Evolutionary conservation across 495 filamentous ascomycete species (phyloP).

Genomic region (Aspergillus nidulans): DNA sequence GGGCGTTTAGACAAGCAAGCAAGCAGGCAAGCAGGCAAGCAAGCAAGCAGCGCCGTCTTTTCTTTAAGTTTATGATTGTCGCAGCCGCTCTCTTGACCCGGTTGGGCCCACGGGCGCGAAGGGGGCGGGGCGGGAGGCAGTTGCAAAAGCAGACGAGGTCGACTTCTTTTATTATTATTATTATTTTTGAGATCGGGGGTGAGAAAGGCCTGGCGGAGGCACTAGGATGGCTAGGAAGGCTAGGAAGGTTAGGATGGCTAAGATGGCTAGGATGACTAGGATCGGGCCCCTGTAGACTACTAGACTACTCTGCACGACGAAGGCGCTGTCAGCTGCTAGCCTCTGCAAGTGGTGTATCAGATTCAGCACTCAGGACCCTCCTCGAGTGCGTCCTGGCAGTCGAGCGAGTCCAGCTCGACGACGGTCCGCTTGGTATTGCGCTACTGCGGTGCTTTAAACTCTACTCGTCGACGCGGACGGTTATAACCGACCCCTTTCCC

Average conservation of each 20-base stretch:
- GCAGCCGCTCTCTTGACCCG: conserved; percentile 25
- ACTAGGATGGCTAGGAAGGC: background rate
- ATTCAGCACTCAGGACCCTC: background rate
- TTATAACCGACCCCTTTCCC: background rate
- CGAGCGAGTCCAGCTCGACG: background rate
- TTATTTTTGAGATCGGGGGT: conserved; percentile 8
- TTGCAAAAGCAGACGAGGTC: background rate
- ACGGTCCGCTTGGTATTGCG: background rate
- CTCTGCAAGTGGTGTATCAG: background rate
- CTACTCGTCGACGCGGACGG: too few relatives aligned
- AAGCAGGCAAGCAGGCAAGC: conserved; percentile 4
- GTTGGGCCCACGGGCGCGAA: conserved; percentile 27
- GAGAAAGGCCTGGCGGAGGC: conserved; percentile 1
- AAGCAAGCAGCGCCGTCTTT: conserved; percentile 16
- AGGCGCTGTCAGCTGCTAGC: too few relatives aligned
- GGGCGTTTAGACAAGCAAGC: background rate
- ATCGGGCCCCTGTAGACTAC: background rate
- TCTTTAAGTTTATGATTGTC: conserved; percentile 31
- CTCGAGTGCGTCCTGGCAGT: too few relatives aligned
- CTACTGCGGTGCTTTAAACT: background rate
- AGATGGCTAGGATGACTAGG: too few relatives aligned
- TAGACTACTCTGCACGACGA: too few relatives aligned
- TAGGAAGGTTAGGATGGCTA: background rate
- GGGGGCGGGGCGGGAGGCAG: conserved; percentile 19
- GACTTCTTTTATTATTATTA: too few relatives aligned